Evolutionary conservation across 164 flowering plant genomes (phyloP), one percentile per base, ranked within the genome.

Genomic region (Tetracentron sinense): DNA sequence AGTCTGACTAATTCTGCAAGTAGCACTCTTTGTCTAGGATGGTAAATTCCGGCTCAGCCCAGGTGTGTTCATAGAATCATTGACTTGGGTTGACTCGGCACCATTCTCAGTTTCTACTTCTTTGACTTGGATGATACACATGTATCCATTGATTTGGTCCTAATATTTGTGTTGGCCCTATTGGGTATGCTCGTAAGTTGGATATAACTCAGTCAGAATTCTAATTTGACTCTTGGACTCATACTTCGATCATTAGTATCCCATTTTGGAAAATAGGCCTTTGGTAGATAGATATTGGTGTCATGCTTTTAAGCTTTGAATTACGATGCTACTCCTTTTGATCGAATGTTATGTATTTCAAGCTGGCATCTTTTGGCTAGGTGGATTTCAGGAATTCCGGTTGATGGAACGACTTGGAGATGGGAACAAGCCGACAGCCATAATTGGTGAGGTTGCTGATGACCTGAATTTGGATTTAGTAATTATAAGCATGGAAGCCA

Each of bases 401-500:
- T 51, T 93, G 77, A 70, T 93, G 61, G 98, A 93, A 80, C 80
- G 91, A 49, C 90, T 88, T 44, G 98, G 98, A 30, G 96, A 82
- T 67, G 96, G 94, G 46, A 88, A 66, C 67, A 87, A 88, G 73
- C 88, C 92, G 25, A 90, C 98, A 25, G 97, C 98, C 46, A 84
- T 93, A 54, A 93, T 93, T 52, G 98, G 98, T 21, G 98, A 93
- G 75, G 89, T 93, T 56, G 97, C 98, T 11, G 98, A 93, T 66
- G 98, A 93, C 27, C 77, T 93, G 74, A 84, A 75, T 61, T 66
- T 88, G 77, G 98, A 93, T 77, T 69, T 93, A 49, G 98, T 90
- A 1, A 81, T 93, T 50, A 70, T 93, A 66, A 93, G 98, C 82
- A 93, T 93, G 98, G 98, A 93, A 63, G 92, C 97, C 30, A 87